Percentiles rank a stretch among this genome's conserved stretches.
Conservation (phyloP, 2,329 filamentous ascomycete genomes). For the Paraconiothyrium sp. region DNA sequence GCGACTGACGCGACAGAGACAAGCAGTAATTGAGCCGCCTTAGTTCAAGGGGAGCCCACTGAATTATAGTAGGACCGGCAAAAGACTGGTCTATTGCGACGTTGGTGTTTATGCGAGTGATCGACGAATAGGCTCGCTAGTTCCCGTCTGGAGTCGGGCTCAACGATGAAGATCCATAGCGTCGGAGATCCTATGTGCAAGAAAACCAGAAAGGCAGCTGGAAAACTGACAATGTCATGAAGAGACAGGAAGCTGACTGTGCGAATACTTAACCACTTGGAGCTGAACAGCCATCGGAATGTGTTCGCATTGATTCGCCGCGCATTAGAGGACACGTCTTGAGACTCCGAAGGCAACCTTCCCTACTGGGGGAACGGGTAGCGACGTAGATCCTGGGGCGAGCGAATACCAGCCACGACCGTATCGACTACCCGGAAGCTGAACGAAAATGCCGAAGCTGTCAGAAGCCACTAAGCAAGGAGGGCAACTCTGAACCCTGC, state of each 20-base stretch:
- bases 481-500: conserved; percentile 13
- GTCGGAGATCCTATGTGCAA: neutral
- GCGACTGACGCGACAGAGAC: conserved; percentile 6
- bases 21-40: conserved; percentile 6
- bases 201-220: conserved; percentile 4
- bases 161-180: conserved; percentile 15
- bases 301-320: conserved; percentile 11
- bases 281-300: conserved; percentile 8
- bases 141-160: conserved; percentile 13
- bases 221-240: conserved; percentile 14
- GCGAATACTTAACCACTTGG: conserved; percentile 12
- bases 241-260: conserved; percentile 10
- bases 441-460: conserved; percentile 13
- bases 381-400: conserved; percentile 6
- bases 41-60: conserved; percentile 1
- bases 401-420: conserved; percentile 11
- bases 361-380: conserved; percentile 11
- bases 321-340: conserved; percentile 14
- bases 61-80: conserved; percentile 14
- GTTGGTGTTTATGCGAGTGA: conserved; percentile 12
- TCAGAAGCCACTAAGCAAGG: conserved; percentile 17
- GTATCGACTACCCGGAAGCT: conserved; percentile 14
- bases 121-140: conserved; percentile 11
- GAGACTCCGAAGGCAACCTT: conserved; percentile 11
- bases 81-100: conserved; percentile 5